A percentile compares a stretch with the other conserved stretches of the same genome.
Conservation (phyloP, 495 filamentous ascomycete species). For the Hyaloscypha bicolor region DNA sequence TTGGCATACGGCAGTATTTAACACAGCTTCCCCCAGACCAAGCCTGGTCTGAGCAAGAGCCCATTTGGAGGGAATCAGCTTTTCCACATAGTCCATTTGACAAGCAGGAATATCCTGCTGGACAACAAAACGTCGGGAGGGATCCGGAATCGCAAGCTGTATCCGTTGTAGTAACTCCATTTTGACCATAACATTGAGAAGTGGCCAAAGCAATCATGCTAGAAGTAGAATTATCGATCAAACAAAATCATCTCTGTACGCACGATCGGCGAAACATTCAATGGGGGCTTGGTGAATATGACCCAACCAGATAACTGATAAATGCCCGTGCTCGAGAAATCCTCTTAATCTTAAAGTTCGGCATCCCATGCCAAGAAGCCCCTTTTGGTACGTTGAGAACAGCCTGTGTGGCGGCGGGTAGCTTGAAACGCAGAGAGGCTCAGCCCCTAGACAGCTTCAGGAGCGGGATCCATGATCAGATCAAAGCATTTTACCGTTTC, state of each 20-base stretch:
- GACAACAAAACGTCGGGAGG: constrained; percentile 11
- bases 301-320: not conserved
- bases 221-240: not conserved
- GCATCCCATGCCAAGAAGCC: not conserved
- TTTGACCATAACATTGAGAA: constrained; percentile 9
- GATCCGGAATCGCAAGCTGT: constrained; percentile 6
- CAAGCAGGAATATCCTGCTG: constrained; percentile 4
- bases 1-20: constrained; percentile 6
- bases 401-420: not conserved
- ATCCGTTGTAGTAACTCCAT: constrained; percentile 4
- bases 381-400: not conserved
- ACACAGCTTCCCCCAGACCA: constrained; percentile 6
- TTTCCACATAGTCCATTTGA: constrained; percentile 9
- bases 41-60: constrained; percentile 4
- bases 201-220: not conserved
- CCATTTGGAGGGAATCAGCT: not conserved
- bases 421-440: not conserved
- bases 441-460: not conserved
- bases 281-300: not conserved
- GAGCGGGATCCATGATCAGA: not conserved
- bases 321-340: not conserved
- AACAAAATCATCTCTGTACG: not conserved
- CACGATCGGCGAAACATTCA: not conserved
- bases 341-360: constrained; percentile 10
- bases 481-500: not conserved